Evolutionary conservation across 2,329 filamentous ascomycete genomes (phyloP).

Genomic region (Epichloe coenophiala): DNA sequence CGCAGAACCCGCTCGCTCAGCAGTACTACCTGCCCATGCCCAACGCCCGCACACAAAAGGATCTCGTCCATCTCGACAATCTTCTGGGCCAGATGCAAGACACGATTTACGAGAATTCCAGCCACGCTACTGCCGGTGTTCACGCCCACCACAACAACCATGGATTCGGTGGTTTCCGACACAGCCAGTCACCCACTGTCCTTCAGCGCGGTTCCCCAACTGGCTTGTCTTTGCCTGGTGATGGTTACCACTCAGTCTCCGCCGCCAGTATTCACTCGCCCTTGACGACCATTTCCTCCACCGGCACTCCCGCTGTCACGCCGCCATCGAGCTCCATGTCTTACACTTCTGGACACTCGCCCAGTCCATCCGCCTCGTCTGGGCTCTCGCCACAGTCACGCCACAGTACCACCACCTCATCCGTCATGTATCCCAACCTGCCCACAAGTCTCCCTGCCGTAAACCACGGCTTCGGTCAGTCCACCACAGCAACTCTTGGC

Average conservation of each 20-base stretch:
- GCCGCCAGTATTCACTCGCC: constrained; percentile 49
- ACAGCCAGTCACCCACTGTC: constrained; percentile 39
- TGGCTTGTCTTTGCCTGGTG: constrained; percentile 20
- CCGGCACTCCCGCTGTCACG: constrained; percentile 63
- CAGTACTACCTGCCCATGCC: constrained; percentile 82
- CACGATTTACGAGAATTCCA: constrained; percentile 88
- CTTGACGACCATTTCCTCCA: constrained; percentile 42
- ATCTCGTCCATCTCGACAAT: constrained; percentile 85
- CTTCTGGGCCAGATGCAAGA: constrained; percentile 93
- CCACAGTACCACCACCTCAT: constrained; percentile 44
- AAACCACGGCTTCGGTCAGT: constrained; percentile 55
- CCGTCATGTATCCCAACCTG: constrained; percentile 62
- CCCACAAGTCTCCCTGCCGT: constrained; percentile 42
- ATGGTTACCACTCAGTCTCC: constrained; percentile 29
- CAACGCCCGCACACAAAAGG: constrained; percentile 83
- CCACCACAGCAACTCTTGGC: constrained; percentile 58
- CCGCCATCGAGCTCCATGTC: constrained; percentile 64
- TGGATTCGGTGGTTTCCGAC: constrained; percentile 41
- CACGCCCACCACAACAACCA: constrained; percentile 64
- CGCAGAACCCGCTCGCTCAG: constrained; percentile 45
- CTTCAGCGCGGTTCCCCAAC: constrained; percentile 23
- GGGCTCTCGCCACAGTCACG: constrained; percentile 55
- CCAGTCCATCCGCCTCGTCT: constrained; percentile 50
- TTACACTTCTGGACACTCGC: constrained; percentile 66
- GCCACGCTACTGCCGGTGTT: constrained; percentile 66